Conservation (phyloP, 176 grass and related monocot genomes). For the Rhipidocladum racemiflorum region DNA sequence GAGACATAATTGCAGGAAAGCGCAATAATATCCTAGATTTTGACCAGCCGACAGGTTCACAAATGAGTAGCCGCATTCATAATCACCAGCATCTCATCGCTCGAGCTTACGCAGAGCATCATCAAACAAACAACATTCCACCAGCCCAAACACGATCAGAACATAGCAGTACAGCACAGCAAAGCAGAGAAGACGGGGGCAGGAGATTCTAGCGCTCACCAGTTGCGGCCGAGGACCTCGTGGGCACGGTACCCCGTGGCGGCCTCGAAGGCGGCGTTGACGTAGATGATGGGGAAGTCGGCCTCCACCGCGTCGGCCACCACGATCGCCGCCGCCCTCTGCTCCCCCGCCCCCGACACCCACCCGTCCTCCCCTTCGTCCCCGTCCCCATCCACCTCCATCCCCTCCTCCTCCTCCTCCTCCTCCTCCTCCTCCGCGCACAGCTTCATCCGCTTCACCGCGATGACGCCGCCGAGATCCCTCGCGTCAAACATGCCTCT, state of each 20-base stretch:
- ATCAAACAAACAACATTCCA: conserved; percentile 8
- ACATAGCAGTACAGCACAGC: not conserved
- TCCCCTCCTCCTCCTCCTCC: conserved; percentile 14
- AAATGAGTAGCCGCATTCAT: not conserved
- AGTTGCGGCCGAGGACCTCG: conserved; percentile 95
- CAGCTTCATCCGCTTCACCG: conserved; percentile 63
- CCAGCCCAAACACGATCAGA: not conserved
- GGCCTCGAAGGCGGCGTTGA: conserved; percentile 91
- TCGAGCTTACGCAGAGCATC: not conserved
- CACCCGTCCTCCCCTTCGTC: not conserved
- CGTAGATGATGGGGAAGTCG: conserved; percentile 91
- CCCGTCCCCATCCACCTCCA: conserved; percentile 22
- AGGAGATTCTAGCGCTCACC: conserved; percentile 34
- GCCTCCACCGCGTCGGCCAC: conserved; percentile 76
- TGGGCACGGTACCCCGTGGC: conserved; percentile 92
- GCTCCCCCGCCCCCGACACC: conserved; percentile 24
- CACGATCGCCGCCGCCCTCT: conserved; percentile 61
- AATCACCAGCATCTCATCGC: not conserved
- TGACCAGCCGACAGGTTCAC: not conserved
- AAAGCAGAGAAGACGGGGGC: not conserved
- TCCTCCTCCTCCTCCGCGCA: conserved; percentile 39
- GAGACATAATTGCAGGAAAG: not conserved
- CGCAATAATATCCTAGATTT: not conserved
- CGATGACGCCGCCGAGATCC: conserved; percentile 5
- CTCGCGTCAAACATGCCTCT: conserved; percentile 29